Evolutionary conservation across 192 early-diverging fungal genomes (phyloP), one percentile per base, ranked within the genome.

Genomic region (Blastocladiella britannica): DNA sequence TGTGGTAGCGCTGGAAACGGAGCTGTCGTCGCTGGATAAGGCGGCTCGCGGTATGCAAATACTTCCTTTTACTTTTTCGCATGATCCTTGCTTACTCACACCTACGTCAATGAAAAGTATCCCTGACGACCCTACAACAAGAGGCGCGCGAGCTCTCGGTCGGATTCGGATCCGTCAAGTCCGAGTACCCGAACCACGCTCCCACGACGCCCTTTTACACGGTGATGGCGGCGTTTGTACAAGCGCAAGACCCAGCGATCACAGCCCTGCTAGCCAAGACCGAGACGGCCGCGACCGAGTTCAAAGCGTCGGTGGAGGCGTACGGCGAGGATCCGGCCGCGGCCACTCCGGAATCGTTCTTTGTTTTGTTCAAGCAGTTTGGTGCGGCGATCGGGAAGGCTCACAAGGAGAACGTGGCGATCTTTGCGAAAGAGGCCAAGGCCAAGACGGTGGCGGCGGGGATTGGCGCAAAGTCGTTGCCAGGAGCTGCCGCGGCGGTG

Each of bases 321-420:
- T 56, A 29, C 23, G 55, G 55, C 28, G 55, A 56, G 15, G 55
- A 56, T 22, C 55, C 55, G 7, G 28, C 26, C 1, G 28, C 25
- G 7, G 55, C 55, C 29, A 56, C 55, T 9, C 55, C 55, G 7
- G 55, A 56, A 27, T 20, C 55, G 30, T 56, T 56, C 22, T 56
- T 56, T 27, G 28, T 20, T 3, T 15, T 56, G 28, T 56, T 56
- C 37, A 47, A 47, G 15, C 15, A 20, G 37, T 47, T 47, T 47
- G 37, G 12, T 47, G 37, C 37, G 37, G 37, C 37, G 2, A 20
- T 47, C 7, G 37, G 37, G 15, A 47, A 47, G 37, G 37, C 37
- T 9, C 37, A 47, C 15, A 9, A 20, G 15, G 37, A 47, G 37
- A 47, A 20, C 4, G n/a, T 47, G 12, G 37, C 37, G 15, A n/a